Evolutionary conservation across 257 asterid genomes (phyloP).

Genomic region (Scutellaria galericulata): DNA sequence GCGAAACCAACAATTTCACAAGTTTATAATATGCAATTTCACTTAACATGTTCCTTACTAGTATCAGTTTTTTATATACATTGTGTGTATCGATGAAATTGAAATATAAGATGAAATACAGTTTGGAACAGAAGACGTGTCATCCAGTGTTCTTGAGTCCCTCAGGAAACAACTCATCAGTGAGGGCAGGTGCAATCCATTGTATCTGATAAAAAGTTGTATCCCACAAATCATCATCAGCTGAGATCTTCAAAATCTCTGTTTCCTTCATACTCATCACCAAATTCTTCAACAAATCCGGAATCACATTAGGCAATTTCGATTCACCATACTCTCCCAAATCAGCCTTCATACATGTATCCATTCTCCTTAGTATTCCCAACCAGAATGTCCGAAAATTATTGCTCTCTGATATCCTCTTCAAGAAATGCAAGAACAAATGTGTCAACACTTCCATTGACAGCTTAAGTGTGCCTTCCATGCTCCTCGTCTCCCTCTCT

Average conservation of each 20-base stretch:
- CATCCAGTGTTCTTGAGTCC: constrained; percentile 32
- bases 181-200: constrained; percentile 87
- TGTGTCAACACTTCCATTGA: constrained; percentile 78
- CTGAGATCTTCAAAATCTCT: constrained; percentile 55
- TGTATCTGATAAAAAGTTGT: constrained; percentile 80
- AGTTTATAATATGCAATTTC: too few species aligned
- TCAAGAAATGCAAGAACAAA: constrained; percentile 64
- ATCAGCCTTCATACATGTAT: constrained; percentile 84
- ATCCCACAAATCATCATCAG: constrained; percentile 85
- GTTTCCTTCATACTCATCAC: constrained; percentile 74
- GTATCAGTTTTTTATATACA: too few species aligned
- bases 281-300: constrained; percentile 63
- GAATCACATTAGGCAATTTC: constrained; percentile 59
- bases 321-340: constrained; percentile 79
- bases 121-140: too few species aligned
- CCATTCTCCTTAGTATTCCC: constrained; percentile 83
- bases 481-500: constrained; percentile 83
- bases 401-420: constrained; percentile 74
- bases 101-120: too few species aligned
- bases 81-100: too few species aligned
- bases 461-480: constrained; percentile 85
- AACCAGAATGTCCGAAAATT: constrained; percentile 81
- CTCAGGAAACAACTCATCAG: constrained; percentile 83
- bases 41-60: too few species aligned
- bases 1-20: too few species aligned